Evolutionary conservation across 306 rosid genomes (phyloP), one percentile per base, ranked within the genome.

Genomic region (Prinsepia uniflora): DNA sequence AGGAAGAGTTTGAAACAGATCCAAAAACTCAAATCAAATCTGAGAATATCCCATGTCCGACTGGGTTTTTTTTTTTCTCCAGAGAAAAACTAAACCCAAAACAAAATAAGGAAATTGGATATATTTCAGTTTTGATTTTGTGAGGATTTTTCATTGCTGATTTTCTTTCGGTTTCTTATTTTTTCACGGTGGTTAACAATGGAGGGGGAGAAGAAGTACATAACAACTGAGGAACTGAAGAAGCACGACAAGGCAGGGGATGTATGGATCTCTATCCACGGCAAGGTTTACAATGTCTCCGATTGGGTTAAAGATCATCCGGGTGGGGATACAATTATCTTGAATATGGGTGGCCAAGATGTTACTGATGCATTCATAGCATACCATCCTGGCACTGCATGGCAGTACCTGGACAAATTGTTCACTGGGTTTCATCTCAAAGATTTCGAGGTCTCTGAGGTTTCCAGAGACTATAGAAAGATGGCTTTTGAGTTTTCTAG

Each of bases 261-360:
- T 54, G 46, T 81, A 30, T 81, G 84, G 84, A 81, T 81, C 75
- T 81, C 84, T 9, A 81, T 81, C 6, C 75, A 76, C 54, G 81
- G 81, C 4, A 81, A 76, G 75, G 75, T 73, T 1, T 81, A 81
- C 67, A 56, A 81, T 55, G 84, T 81, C 45, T 52, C 84, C 17
- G 78, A 67, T 47, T 81, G 84, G 84, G 72, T 24, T 6, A 81
- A 76, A 9, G 75, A 67, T 2, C 84, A 81, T 11, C 84, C 84
- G 0, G 84, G 84, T 10, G 84, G 84, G 0, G 81, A 58, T 13
- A 15, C 48, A 8, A 77, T 65, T 4, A 63, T 81, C 4, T 39
- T 76, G 24, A 62, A 76, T 3, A 8, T 76, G 17, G 75, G 78
- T 0, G 84, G 84, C 5, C 75, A 76, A 8, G 84, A 81, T 36